phyloP scores from a whole-genome alignment of 495 filamentous ascomycete species.

The Clohesyomyces aquaticus region DNA sequence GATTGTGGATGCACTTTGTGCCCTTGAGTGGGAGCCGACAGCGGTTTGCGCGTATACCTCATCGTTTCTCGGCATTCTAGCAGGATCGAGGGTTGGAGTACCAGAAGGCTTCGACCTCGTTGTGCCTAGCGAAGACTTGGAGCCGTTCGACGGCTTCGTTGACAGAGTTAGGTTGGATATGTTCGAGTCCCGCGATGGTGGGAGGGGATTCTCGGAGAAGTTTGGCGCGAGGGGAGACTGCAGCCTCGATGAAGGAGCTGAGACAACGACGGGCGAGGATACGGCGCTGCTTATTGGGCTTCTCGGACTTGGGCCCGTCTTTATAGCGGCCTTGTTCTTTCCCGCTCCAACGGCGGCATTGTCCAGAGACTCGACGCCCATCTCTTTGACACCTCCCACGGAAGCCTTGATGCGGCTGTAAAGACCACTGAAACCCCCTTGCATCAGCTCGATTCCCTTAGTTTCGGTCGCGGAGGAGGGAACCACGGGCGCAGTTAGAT shows the following conservation, averaged over 20 bases:
- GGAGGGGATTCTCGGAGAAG: conserved; percentile 31
- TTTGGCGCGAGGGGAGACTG: conserved; percentile 38
- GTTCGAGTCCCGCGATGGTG: conserved; percentile 35
- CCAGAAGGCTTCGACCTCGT: conserved; percentile 27
- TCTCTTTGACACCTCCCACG: conserved; percentile 69
- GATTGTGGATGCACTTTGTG: background rate
- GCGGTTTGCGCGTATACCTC: conserved; percentile 16
- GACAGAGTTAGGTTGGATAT: conserved; percentile 24
- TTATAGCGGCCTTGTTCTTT: conserved; percentile 29
- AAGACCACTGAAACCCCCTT: conserved; percentile 81
- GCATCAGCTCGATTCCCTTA: conserved; percentile 72
- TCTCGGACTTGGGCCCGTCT: conserved; percentile 16
- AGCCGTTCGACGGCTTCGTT: conserved; percentile 28
- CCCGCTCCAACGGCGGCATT: conserved; percentile 30
- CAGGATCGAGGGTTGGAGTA: conserved; percentile 14
- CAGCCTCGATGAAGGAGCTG: conserved; percentile 36
- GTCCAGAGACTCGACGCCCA: conserved; percentile 21
- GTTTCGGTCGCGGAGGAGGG: conserved; percentile 60
- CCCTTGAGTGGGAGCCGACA: conserved; percentile 6
- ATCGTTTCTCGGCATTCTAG: conserved; percentile 15
- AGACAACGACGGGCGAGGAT: conserved; percentile 42
- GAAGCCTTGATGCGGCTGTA: conserved; percentile 81
- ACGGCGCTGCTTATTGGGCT: conserved; percentile 35
- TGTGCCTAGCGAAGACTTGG: conserved; percentile 24
- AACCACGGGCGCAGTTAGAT: conserved; percentile 68